Percentiles rank a stretch among this genome's conserved stretches.
phyloP scores from a whole-genome alignment of 1,284 basidiomycete genomes.

The Cystobasidium slooffiae region DNA sequence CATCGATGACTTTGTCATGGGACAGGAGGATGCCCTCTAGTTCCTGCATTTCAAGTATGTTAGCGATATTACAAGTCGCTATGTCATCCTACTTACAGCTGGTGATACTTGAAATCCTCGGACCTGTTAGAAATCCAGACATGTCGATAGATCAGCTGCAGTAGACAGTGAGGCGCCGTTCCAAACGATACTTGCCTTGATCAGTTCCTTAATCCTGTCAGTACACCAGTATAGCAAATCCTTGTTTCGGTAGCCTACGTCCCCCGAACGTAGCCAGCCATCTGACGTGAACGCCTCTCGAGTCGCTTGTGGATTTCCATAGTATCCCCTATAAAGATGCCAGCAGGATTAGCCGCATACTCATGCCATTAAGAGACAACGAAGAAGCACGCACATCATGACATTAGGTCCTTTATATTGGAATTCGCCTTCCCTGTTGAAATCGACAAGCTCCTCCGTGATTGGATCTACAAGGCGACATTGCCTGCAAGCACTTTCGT shows the following conservation, averaged over 20 bases:
- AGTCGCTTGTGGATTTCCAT: constrained; percentile 54
- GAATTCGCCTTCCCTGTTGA: constrained; percentile 26
- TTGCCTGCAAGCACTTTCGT: not conserved
- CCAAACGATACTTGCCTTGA: not conserved
- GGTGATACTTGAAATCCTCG: constrained; percentile 24
- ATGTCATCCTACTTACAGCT: not conserved
- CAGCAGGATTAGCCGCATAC: not conserved
- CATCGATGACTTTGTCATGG: constrained; percentile 10
- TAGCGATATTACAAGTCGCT: not conserved
- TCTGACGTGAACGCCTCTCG: constrained; percentile 48
- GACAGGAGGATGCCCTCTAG: constrained; percentile 12
- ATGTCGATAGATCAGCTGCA: not conserved
- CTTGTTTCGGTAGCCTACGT: constrained; percentile 53
- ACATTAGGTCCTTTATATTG: constrained; percentile 28
- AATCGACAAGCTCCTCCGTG: not conserved
- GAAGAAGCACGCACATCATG: constrained; percentile 1
- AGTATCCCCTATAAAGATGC: constrained; percentile 53
- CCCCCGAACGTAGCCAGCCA: constrained; percentile 58
- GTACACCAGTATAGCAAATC: constrained; percentile 39
- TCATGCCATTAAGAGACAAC: no score
- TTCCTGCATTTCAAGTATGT: not conserved
- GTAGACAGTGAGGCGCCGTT: not conserved
- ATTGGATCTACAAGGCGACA: constrained; percentile 20
- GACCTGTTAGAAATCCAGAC: not conserved
- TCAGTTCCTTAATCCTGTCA: constrained; percentile 16